Base-by-base conservation (phyloP, 108 stramenopile genomes). In the Epithemia pelagica region DNA sequence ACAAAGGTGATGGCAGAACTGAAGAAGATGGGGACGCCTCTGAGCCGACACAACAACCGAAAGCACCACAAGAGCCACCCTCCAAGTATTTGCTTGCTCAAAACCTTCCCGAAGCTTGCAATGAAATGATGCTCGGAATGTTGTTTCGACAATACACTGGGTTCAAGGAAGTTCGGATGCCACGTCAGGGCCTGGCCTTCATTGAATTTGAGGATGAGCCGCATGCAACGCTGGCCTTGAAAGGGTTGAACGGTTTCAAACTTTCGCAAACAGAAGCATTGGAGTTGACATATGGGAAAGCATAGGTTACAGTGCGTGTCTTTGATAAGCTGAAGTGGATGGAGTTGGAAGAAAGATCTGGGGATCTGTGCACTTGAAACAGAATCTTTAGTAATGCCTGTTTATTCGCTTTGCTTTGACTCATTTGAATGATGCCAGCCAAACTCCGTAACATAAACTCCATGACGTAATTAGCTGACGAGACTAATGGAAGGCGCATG, bases 131-230 rank as follows among this genome's bases (percentile, higher is more conserved):
- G 94, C 71, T 98, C 30, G 74, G 74, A 51, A 93, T 94, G 88
- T 74, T 98, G 32, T 98, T 97, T 72, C 91, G 89, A 65, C 94
- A 91, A 70, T 95, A 95, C 78, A 52, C 75, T 8, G 97, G 96
- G 24, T 97, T 84, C 66, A 79, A 84, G 71, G 93, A 95, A 71
- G 91, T 95, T 0, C 88, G 87, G 18, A 74, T 83, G 57, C 79
- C 85, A 22, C 70, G 80, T 31, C 64, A 66, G 46, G 95, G 95
- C 32, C 53, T 90, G 74, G 96, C 93, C 30, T 95, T 93, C 72
- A 79, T 98, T 65, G 92, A 96, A 66, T 98, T 96, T 79, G 90
- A 84, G 5, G 76, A 73, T 26, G 92, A 92, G 70, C 79, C 86
- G 0, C 86, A 90, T 79, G 96, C 96, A 15, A 91, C 90, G 15